Percentiles rank a stretch among this genome's conserved stretches.
Evolutionary conservation across 2,329 filamentous ascomycete species (phyloP).

Genomic region (Diaporthe sp.): DNA sequence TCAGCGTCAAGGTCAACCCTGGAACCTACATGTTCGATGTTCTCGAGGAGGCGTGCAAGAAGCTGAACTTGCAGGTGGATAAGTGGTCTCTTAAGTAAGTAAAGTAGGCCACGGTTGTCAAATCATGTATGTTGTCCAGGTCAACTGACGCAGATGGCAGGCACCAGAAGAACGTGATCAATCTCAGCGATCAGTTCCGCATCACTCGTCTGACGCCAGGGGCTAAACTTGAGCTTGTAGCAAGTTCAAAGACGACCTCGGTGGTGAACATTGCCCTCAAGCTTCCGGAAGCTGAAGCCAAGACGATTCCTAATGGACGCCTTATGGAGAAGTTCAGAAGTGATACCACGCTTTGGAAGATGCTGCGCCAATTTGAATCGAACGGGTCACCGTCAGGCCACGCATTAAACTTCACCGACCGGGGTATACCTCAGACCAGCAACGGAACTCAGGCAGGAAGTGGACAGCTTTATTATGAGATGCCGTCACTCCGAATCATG

Average conservation of each 20-base stretch:
- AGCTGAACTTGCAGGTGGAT: slow-evolving; percentile 77
- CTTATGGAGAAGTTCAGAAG: slow-evolving; percentile 88
- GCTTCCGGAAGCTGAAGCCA: slow-evolving; percentile 77
- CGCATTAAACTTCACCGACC: slow-evolving; percentile 83
- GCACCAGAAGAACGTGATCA: slow-evolving; percentile 85
- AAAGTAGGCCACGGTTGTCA: too few species aligned
- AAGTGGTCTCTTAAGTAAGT: slow-evolving; percentile 84
- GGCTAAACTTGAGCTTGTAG: slow-evolving; percentile 91
- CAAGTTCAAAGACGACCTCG: slow-evolving; percentile 85
- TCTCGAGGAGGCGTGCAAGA: slow-evolving; percentile 86
- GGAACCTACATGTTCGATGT: slow-evolving; percentile 86
- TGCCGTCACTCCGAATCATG: slow-evolving; percentile 85
- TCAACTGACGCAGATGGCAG: slow-evolving; percentile 52
- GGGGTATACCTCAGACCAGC: slow-evolving; percentile 75
- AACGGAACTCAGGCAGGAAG: slow-evolving; percentile 65
- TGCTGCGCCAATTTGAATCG: slow-evolving; percentile 91
- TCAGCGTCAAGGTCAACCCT: slow-evolving; percentile 85
- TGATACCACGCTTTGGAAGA: slow-evolving; percentile 87
- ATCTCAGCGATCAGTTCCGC: slow-evolving; percentile 86
- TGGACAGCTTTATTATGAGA: slow-evolving; percentile 88
- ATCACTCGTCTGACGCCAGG: slow-evolving; percentile 85
- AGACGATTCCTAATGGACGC: slow-evolving; percentile 71
- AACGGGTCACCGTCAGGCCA: slow-evolving; percentile 69
- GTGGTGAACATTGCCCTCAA: slow-evolving; percentile 91
- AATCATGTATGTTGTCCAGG: too few species aligned